Evolutionary conservation across 2,329 filamentous ascomycete genomes (phyloP).

Genomic region (Epichloe aotearoae): DNA sequence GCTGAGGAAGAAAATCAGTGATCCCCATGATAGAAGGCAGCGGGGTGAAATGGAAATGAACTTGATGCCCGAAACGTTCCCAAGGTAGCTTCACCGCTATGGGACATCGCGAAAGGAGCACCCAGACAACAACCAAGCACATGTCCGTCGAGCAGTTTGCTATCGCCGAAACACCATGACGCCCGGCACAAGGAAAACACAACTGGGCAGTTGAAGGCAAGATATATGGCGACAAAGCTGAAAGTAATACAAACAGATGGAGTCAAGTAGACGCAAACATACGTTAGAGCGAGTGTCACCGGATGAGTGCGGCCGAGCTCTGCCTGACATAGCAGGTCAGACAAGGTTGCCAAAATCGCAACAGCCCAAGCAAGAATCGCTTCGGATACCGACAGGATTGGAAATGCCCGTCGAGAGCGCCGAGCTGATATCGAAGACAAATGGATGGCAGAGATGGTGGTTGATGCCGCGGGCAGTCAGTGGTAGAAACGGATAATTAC

Average conservation of each 20-base stretch:
- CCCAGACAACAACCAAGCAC: not conserved
- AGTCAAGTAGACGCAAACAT: not conserved
- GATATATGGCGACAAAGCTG: not conserved
- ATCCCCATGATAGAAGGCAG: not conserved
- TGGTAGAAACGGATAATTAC: not conserved
- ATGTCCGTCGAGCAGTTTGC: conserved; percentile 1
- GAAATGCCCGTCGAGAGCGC: not conserved
- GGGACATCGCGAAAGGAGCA: not conserved
- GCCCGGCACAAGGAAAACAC: not conserved
- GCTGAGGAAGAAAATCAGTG: not conserved
- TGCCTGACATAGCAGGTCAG: not conserved
- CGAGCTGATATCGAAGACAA: not conserved
- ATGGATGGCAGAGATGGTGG: not conserved
- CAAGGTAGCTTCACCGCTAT: not conserved
- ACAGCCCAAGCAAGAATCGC: not conserved
- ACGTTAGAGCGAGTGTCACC: conserved; percentile 1
- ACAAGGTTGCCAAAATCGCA: not conserved
- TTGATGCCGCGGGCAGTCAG: not conserved
- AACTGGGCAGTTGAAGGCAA: not conserved
- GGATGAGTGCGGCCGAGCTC: not conserved
- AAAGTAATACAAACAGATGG: not conserved
- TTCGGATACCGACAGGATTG: not conserved
- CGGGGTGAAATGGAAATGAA: not conserved
- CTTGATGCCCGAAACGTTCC: not conserved
- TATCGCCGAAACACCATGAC: not conserved